Percentiles rank a stretch among this genome's conserved stretches.
Conservation (phyloP, 1,139 yeast genomes). For the Debaryomycetaceae sp. region DNA sequence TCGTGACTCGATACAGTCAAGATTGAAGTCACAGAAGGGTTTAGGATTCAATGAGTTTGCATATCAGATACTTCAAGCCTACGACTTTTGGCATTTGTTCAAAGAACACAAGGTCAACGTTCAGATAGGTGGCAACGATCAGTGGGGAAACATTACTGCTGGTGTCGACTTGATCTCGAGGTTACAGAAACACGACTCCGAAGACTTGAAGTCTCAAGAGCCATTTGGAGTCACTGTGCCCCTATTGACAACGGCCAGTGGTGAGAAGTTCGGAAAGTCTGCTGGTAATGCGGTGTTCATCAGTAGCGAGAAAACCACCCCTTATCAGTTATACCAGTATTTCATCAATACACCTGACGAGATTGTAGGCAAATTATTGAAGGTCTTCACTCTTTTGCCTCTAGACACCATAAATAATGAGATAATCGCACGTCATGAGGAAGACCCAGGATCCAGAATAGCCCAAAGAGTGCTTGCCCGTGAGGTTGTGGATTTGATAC, state of each 20-base stretch:
- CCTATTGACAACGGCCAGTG: slow-evolving; percentile 78
- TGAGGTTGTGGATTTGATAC: slow-evolving; percentile 84
- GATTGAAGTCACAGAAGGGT: slow-evolving; percentile 69
- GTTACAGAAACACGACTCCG: slow-evolving; percentile 30
- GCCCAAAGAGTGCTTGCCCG: slow-evolving; percentile 79
- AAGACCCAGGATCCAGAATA: slow-evolving; percentile 57
- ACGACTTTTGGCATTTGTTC: slow-evolving; percentile 84
- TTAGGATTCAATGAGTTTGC: slow-evolving; percentile 92
- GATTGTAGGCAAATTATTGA: slow-evolving; percentile 65
- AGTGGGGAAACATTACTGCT: slow-evolving; percentile 97
- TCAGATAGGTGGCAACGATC: slow-evolving; percentile 97
- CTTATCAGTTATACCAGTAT: slow-evolving; percentile 83
- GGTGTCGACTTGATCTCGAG: slow-evolving; percentile 86
- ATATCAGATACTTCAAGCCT: slow-evolving; percentile 90
- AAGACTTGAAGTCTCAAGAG: slow-evolving; percentile 11
- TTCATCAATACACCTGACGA: slow-evolving; percentile 79
- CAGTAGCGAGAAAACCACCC: slow-evolving; percentile 65
- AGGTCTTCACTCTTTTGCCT: slow-evolving; percentile 78
- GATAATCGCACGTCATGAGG: slow-evolving; percentile 49
- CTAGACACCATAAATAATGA: slow-evolving; percentile 48
- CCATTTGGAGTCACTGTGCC: slow-evolving; percentile 86
- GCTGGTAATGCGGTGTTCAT: slow-evolving; percentile 97
- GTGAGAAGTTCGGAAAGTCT: slow-evolving; percentile 94
- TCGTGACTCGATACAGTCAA: slow-evolving; percentile 78
- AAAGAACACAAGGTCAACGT: slow-evolving; percentile 56